phyloP scores from a whole-genome alignment of 2,329 filamentous ascomycete genomes.

The Fusarium torreyae region DNA sequence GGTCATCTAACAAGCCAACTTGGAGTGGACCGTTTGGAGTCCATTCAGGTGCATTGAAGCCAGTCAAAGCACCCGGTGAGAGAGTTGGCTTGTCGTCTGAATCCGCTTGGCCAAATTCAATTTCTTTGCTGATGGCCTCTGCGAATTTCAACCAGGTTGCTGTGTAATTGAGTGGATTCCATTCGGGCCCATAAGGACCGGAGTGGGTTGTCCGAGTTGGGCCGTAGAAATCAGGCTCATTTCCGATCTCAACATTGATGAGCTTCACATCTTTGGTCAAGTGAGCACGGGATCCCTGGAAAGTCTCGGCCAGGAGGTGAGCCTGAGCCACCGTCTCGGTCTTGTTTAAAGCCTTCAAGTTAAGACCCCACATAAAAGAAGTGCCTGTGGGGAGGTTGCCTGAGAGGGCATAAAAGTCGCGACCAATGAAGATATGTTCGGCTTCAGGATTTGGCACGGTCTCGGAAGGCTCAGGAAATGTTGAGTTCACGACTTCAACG shows the following conservation, averaged over 20 bases:
- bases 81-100: not conserved
- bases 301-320: not conserved
- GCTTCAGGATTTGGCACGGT: not conserved
- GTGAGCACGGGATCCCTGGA: not conserved
- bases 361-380: not conserved
- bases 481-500: not conserved
- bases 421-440: not conserved
- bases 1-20: not conserved
- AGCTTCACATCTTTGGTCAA: conserved; percentile 1
- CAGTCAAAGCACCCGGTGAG: not conserved
- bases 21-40: not conserved
- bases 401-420: conserved; percentile 1
- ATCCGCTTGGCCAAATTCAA: not conserved
- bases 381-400: not conserved
- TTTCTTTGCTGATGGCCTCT: conserved; percentile 1
- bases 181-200: not conserved
- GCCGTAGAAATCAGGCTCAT: conserved; percentile 1
- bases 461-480: not conserved
- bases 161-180: not conserved
- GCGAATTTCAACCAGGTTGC: not conserved
- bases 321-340: not conserved
- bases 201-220: not conserved
- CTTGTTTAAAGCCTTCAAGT: not conserved
- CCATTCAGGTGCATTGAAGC: not conserved
- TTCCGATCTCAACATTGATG: not conserved